Conservation (phyloP, 2,329 filamentous ascomycete genomes). For the Trichoderma sp. region DNA sequence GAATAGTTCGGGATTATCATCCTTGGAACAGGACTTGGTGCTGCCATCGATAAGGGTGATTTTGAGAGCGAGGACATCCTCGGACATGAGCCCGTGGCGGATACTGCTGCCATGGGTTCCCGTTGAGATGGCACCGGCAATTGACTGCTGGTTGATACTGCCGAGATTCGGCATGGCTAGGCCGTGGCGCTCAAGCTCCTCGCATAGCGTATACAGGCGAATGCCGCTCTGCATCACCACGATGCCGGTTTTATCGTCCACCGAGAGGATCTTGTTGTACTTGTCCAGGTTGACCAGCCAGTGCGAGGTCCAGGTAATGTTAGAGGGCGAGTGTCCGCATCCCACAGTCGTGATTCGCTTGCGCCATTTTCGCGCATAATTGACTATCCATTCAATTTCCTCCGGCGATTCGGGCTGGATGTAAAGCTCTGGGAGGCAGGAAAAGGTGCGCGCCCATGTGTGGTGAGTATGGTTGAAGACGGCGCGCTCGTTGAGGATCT, state of each 20-base stretch:
- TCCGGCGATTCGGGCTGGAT: constrained; percentile 75
- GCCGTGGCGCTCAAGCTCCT: constrained; percentile 69
- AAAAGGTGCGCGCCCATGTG: constrained; percentile 94
- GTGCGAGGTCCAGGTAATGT: constrained; percentile 86
- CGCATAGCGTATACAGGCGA: constrained; percentile 70
- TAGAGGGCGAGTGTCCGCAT: constrained; percentile 86
- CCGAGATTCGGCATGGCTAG: constrained; percentile 89
- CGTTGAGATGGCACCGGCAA: constrained; percentile 88
- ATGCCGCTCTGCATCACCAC: constrained; percentile 88
- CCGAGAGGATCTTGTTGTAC: constrained; percentile 67
- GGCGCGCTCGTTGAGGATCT: constrained; percentile 71
- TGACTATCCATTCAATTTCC: constrained; percentile 82
- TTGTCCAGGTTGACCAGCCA: constrained; percentile 95
- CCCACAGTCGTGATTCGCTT: constrained; percentile 84
- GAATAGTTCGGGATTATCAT: constrained; percentile 75
- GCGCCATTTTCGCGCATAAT: constrained; percentile 75
- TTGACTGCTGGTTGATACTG: constrained; percentile 91
- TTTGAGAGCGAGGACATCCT: constrained; percentile 70
- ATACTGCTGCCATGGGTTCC: constrained; percentile 90
- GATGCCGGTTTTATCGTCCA: constrained; percentile 63
- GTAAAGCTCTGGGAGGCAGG: constrained; percentile 85
- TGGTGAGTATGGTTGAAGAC: constrained; percentile 71
- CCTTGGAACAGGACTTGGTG: constrained; percentile 66
- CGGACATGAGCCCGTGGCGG: constrained; percentile 78
- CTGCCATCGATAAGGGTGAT: constrained; percentile 81